phyloP scores from a whole-genome alignment of 306 rosid genomes.

The Quercus wislizeni region DNA sequence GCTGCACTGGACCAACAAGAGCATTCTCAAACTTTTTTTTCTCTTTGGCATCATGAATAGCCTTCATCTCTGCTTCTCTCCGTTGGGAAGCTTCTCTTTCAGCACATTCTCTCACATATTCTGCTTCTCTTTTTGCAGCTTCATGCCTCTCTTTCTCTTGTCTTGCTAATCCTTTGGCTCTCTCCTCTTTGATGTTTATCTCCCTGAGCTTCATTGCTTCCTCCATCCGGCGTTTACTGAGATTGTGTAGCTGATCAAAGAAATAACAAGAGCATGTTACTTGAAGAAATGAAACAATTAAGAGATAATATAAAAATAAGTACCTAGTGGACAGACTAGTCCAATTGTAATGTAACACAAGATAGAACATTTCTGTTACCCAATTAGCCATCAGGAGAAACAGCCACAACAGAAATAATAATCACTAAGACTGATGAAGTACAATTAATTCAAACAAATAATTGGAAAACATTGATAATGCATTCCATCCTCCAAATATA shows the following conservation, averaged over 20 bases:
- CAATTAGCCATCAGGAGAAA: neutral
- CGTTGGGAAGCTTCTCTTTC: slow-evolving; percentile 69
- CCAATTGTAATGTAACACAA: neutral
- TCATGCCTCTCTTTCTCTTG: slow-evolving; percentile 60
- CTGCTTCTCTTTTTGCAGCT: slow-evolving; percentile 58
- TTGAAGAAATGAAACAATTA: neutral
- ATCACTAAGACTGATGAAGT: neutral
- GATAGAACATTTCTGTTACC: neutral
- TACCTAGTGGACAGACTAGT: neutral
- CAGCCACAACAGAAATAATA: neutral
- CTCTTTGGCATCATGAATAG: slow-evolving; percentile 53
- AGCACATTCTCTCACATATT: slow-evolving; percentile 51
- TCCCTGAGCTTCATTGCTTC: slow-evolving; percentile 65
- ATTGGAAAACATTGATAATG: neutral
- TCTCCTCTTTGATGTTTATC: slow-evolving; percentile 50
- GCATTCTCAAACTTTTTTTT: slow-evolving; percentile 72
- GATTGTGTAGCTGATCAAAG: slow-evolving; percentile 54
- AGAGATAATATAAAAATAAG: neutral
- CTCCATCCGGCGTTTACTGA: slow-evolving; percentile 46
- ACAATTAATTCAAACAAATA: neutral
- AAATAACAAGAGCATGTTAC: slow-evolving; percentile 23
- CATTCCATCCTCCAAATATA: neutral
- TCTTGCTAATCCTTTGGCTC: slow-evolving; percentile 47
- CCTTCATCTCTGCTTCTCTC: slow-evolving; percentile 69
- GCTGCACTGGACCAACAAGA: slow-evolving; percentile 52